Evolutionary conservation across 2,329 filamentous ascomycete species (phyloP), one percentile per base, ranked within the genome.

Genomic region (Venturia pyrina): DNA sequence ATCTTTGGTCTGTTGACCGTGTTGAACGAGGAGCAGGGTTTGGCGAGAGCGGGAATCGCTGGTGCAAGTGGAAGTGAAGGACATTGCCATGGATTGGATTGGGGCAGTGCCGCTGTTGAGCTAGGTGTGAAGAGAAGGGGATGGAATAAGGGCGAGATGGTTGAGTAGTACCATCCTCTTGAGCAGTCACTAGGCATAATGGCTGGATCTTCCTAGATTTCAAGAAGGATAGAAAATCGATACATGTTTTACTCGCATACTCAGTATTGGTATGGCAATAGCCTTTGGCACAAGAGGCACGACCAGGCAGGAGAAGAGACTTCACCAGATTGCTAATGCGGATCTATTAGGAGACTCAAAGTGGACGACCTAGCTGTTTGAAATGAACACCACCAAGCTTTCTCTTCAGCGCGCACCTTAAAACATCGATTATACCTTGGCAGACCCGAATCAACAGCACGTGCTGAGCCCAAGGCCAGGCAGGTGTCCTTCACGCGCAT

Each of bases 21-120:
- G 63, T 79, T 99, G 71, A 90, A 78, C 65, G 93, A 98, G 74
- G 88, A 93, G 73, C 95, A 99, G 79, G 95, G 91, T 15, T 81
- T 89, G 77, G 87, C 89, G 65, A 85, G 95, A 69, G 93, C 95
- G 19, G 95, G 95, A 0, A 78, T 97, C 66, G 74, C 75, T 65
- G 77, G 75, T 0, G 72, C 75, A 67, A 71, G 74, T 67, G 77
- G 71, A 65, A 71, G 75, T 19, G 78, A 79, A 67, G 80, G 86
- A 70, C 95, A 98, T 76, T 98, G 98, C 78, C 93, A 99, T 78
- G 95, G 95, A 37, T 89, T 95, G 79, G 93, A 98, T 77, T 99
- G 95, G 95, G 95, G 95, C 3, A 83, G 86, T 71, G 95, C 93
- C 24, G 95, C 95, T 6, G 95, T 99, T 43, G 95, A 99, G 82